Base-by-base conservation (phyloP, 768 basidiomycete species). In the Trametes maxima region DNA sequence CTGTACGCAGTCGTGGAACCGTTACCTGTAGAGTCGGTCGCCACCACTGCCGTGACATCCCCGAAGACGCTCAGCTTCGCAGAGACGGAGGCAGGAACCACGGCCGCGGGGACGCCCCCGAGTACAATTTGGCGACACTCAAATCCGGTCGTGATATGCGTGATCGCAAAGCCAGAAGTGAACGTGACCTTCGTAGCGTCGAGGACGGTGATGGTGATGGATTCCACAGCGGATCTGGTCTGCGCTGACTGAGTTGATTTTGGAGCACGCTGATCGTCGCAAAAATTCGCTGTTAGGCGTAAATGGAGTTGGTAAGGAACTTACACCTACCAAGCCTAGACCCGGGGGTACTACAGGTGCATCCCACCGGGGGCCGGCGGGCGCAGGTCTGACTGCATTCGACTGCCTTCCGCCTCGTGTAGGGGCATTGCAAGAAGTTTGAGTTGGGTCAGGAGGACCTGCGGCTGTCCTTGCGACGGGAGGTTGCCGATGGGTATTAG, bases 111-210 rank as follows among this genome's bases (percentile, higher is more conserved):
- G 3, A 92, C 67, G 22, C 86, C 82, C 5, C 76, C 75, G 1
- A 93, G 63, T 39, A 79, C 74, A 10, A 92, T 68, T 76, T 83
- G 85, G 6, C 80, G 81, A 0, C 86, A 86, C 66, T 94, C 90
- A 43, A 91, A 87, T 1, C 86, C 86, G 1, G 90, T 91, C 7
- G 72, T 71, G 6, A 92, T 69, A 0, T 83, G 78, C 24, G 76
- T 70, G 2, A 92, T 78, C 1, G 78, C 77, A 47, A 89, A 89
- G 0, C 92, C 91, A 0, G 82, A 70, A 35, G 80, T 80, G 47
- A 91, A 75, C 21, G 76, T 81, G 19, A 87, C 80, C 52, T 76
- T 79, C 21, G 82, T 85, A 55, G 87, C 80, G 39, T 85, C 81
- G 43, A 85, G 77, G 7, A 89, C 69, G 0, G 71, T 76, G 13